These are phyloP conservation scores for Lactarius vividus DNA, from an alignment of 768 basidiomycete species.

Conservation along the genomic window DNA sequence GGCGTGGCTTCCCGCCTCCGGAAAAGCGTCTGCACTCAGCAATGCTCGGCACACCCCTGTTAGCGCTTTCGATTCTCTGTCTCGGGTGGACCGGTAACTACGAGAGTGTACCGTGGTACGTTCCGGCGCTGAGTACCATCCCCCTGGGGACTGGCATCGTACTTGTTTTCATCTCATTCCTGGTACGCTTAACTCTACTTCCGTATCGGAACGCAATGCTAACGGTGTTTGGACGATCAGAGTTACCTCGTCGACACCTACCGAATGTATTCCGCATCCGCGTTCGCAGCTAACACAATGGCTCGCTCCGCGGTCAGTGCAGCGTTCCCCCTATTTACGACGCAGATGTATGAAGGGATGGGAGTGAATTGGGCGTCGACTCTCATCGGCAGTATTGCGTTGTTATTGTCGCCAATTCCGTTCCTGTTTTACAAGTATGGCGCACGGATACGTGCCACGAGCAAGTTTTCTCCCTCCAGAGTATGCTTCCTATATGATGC, in stretches of 20 bases:
- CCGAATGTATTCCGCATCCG: constrained; percentile 21
- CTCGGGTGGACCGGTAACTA: constrained; percentile 22
- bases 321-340: constrained; percentile 19
- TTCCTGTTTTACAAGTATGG: constrained; percentile 20
- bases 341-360: constrained; percentile 17
- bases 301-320: constrained; percentile 3
- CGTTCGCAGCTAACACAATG: constrained; percentile 19
- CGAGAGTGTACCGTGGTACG: constrained; percentile 16
- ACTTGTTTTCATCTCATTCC: constrained; percentile 13
- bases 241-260: constrained; percentile 23
- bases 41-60: constrained; percentile 4
- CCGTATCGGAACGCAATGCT: neutral
- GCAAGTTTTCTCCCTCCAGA: constrained; percentile 17
- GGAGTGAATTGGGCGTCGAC: constrained; percentile 20
- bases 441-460: constrained; percentile 9
- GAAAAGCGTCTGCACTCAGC: constrained; percentile 10
- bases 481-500: neutral
- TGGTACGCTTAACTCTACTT: neutral
- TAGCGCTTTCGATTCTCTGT: constrained; percentile 10
- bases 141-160: constrained; percentile 1
- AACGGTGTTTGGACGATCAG: neutral
- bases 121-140: constrained; percentile 14
- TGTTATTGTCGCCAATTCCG: constrained; percentile 9
- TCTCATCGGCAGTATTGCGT: constrained; percentile 5
- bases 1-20: constrained; percentile 20